Base-by-base conservation (phyloP, 495 filamentous ascomycete species). In the Astrothelium macrocarpum region DNA sequence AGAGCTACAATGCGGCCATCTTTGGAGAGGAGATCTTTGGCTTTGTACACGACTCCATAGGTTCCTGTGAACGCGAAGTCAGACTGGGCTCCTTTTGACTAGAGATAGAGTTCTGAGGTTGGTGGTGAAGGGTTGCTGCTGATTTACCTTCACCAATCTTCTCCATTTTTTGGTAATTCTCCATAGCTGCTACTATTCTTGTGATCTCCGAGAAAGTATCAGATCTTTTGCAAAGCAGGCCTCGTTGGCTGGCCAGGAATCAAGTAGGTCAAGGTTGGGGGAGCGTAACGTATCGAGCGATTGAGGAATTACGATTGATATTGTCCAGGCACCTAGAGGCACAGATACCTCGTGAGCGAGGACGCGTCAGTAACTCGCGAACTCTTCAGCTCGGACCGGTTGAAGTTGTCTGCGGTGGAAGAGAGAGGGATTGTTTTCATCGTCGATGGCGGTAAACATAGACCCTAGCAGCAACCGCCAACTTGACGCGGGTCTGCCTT, bases 81-180 rank as follows among this genome's bases (percentile, higher is more conserved):
- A 62, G 39, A 49, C 14, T 28, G n/a, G 20, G 9, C 0, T 32
- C 7, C 0, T 26, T 20, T 2, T 25, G 20, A 28, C 5, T 28
- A 2, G 1, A 9, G 16, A 29, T 56, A 9, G 1, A 1, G 20
- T 28, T 0, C 5, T 1, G 12, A 20, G 23, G 23, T n/a, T 9
- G 20, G 1, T 2, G 34, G 26, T 0, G 18, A n/a, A 5, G 31
- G 28, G 11, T 9, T 2, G 42, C 26, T 28, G 25, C 31, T 25
- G 46, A 23, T 63, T 61, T 76, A 96, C 94, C 94, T 83, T 99
- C 94, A 70, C 94, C 94, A 76, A 99, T 95, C 80, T 99, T 99
- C 81, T 99, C 94, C 64, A 99, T 88, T 79, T 97, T 97, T 80
- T 97, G 91, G 76, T 99, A 99, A 75, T 97, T 96, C 74, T 99